Base-by-base conservation (phyloP, 2,329 filamentous ascomycete genomes). In the Aspergillus clavatus region DNA sequence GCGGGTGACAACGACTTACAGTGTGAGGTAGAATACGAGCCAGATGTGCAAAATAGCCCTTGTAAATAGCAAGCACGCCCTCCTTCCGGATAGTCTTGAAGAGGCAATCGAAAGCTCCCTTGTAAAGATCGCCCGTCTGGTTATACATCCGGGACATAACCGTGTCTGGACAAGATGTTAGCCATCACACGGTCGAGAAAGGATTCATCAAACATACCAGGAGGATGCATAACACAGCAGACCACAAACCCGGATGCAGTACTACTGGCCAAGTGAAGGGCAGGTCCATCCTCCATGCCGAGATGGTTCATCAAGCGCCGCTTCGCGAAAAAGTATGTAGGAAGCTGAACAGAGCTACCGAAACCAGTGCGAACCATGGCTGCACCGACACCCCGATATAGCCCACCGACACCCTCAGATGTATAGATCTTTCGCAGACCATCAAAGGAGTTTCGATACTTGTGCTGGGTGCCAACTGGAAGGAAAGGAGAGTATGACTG, bases 91-190 rank as follows among this genome's bases (percentile, higher is more conserved):
- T 78, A 0, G 93, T 98, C 72, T 95, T 90, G 65, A 80, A 81
- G 48, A 97, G 71, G 66, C 93, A 98, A 71, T 98, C 93, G 52
- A 95, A 87, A 4, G 94, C 88, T 47, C 90, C 87, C 56, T 80
- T 84, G 76, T 98, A 98, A n/a, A 98, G 78, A 65, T 96, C 95
- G 42, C 93, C 93, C 51, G 90, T 95, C 69, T 98, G 93, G 74
- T 98, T 98, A 77, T 98, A 98, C 76, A 98, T 84, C 52, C 93
- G 86, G 51, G 89, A 93, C 93, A 98, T 98, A 71, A 98, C 87
- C 4, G 93, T 98, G 68, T 98, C 93, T 80, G 38, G 45, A 23
- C 8, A 14, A n/a, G 18, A 5, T 18, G 40, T 54, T 48, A 54
- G 52, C 29, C 19, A 16, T 22, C 29, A 5, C 7, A 7, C 11